A percentile compares a stretch with the other conserved stretches of the same genome.
Evolutionary conservation across 352 stramenopile genomes (phyloP).

Genomic region (Elongisporangium undulatum): DNA sequence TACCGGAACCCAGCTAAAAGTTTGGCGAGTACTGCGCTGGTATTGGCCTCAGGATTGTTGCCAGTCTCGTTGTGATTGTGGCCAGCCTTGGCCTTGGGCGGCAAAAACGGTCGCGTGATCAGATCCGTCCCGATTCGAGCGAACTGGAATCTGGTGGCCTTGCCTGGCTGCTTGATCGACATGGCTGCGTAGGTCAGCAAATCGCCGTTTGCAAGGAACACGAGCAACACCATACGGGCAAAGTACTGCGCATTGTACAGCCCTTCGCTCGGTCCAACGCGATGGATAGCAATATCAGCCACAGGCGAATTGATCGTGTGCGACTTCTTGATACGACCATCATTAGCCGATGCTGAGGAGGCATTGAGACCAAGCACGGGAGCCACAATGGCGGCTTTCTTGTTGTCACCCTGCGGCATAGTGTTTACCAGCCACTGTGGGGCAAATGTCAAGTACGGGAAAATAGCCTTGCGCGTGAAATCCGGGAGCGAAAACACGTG

Average conservation of each 20-base stretch:
- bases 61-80: constrained; percentile 41
- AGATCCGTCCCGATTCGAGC: constrained; percentile 59
- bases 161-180: constrained; percentile 23
- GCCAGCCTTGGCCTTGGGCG: constrained; percentile 45
- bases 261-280: constrained; percentile 70
- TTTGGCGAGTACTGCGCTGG: constrained; percentile 61
- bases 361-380: constrained; percentile 70
- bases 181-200: constrained; percentile 74
- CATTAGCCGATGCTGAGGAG: constrained; percentile 60
- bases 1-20: constrained; percentile 79
- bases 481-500: constrained; percentile 81
- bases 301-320: constrained; percentile 80
- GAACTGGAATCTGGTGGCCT: constrained; percentile 52
- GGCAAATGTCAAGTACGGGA: constrained; percentile 81
- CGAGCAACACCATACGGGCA: constrained; percentile 73
- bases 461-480: constrained; percentile 75
- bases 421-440: constrained; percentile 77
- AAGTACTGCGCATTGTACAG: constrained; percentile 72
- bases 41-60: constrained; percentile 57
- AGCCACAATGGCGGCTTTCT: constrained; percentile 36
- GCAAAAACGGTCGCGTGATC: constrained; percentile 72
- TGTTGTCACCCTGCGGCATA: constrained; percentile 50
- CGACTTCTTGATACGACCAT: constrained; percentile 76
- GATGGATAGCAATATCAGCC: constrained; percentile 79
- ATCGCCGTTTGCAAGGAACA: constrained; percentile 83